Evolutionary conservation across 768 basidiomycete genomes (phyloP).

Genomic region (Leccinum truebloodii): DNA sequence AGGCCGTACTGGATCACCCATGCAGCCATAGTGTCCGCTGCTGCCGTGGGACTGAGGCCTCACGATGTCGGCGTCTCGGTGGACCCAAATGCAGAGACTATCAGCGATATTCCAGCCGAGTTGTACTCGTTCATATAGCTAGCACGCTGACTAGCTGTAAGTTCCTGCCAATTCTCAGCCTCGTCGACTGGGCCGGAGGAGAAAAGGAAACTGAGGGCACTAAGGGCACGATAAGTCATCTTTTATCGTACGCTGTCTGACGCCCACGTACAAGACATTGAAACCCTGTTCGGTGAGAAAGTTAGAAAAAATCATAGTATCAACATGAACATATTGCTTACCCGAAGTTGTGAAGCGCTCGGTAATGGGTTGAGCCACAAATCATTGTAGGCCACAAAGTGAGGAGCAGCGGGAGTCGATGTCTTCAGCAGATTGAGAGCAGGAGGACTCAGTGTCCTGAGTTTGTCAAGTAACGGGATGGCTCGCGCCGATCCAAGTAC

Average conservation of each 20-base stretch:
- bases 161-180: constrained; percentile 45
- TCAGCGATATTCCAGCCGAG: constrained; percentile 56
- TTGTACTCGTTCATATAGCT: constrained; percentile 48
- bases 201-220: constrained; percentile 44
- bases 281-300: constrained; percentile 27
- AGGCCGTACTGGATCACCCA: constrained; percentile 49
- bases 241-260: not conserved
- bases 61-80: constrained; percentile 42
- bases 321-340: constrained; percentile 18
- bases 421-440: constrained; percentile 25
- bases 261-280: constrained; percentile 35
- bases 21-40: constrained; percentile 45
- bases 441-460: constrained; percentile 22
- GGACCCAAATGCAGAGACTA: constrained; percentile 58
- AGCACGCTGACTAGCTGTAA: constrained; percentile 41
- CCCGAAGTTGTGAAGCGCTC: constrained; percentile 43
- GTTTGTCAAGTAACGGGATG: constrained; percentile 23
- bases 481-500: constrained; percentile 15
- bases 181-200: constrained; percentile 44
- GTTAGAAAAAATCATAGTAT: not conserved
- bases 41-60: constrained; percentile 36
- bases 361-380: constrained; percentile 47
- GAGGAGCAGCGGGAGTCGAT: constrained; percentile 44
- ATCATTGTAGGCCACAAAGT: constrained; percentile 47
- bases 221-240: constrained; percentile 10